Percentiles rank a stretch among this genome's conserved stretches.
phyloP scores from a whole-genome alignment of 2,329 filamentous ascomycete species.

The Rasamsonia emersonii region DNA sequence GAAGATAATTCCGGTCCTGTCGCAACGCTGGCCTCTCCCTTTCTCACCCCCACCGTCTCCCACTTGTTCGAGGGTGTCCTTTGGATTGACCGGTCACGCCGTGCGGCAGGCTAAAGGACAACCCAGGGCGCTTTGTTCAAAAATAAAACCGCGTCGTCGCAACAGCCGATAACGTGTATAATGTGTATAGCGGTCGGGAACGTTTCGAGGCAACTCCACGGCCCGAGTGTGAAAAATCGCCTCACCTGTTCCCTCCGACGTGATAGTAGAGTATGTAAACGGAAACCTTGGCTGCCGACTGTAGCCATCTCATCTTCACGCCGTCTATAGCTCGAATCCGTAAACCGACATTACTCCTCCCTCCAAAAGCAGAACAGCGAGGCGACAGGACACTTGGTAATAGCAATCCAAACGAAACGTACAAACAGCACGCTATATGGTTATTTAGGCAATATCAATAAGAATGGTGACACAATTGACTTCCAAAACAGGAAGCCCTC shows the following conservation, averaged over 20 bases:
- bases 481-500: conserved; percentile 25
- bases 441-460: conserved; percentile 26
- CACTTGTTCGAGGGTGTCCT: not conserved
- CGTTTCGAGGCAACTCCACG: too few relatives aligned
- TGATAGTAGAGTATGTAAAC: conserved; percentile 4
- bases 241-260: not conserved
- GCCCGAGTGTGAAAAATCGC: not conserved
- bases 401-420: conserved; percentile 21
- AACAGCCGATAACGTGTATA: too few relatives aligned
- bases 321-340: conserved; percentile 5
- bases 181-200: too few relatives aligned
- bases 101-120: too few relatives aligned
- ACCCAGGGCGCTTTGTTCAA: too few relatives aligned
- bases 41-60: too few relatives aligned
- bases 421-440: conserved; percentile 28
- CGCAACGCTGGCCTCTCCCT: not conserved
- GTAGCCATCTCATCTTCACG: conserved; percentile 5
- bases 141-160: too few relatives aligned
- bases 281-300: conserved; percentile 4
- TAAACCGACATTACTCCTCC: conserved; percentile 4
- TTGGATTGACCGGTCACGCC: not conserved
- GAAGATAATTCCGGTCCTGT: not conserved
- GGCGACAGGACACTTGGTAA: conserved; percentile 10
- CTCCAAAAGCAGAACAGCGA: conserved; percentile 7
- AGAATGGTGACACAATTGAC: conserved; percentile 23